Evolutionary conservation across 371 early-diverging fungal genomes (phyloP).

Genomic region (Smittium mucronatum): DNA sequence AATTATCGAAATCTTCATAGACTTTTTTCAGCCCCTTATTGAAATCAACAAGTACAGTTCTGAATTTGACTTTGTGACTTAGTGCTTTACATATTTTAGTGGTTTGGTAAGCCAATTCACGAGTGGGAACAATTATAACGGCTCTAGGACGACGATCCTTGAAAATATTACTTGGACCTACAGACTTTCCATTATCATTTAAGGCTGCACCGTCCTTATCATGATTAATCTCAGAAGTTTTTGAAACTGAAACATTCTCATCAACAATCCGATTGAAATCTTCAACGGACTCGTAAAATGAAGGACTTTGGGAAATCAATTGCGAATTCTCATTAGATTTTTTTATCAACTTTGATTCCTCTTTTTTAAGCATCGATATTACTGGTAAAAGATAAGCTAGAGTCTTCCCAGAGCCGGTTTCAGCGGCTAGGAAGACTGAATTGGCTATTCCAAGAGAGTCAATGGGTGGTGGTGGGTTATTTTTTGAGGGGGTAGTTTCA

Average conservation of each 20-base stretch:
- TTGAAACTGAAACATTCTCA: background rate
- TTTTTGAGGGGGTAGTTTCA: background rate
- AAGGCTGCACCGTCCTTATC: background rate
- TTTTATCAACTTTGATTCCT: slow-evolving; percentile 12
- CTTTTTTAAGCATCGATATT: slow-evolving; percentile 62
- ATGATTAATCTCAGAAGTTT: background rate
- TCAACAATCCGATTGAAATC: background rate
- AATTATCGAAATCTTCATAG: slow-evolving; percentile 34
- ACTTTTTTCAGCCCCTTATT: slow-evolving; percentile 14
- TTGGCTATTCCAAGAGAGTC: background rate
- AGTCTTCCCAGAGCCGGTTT: slow-evolving; percentile 99
- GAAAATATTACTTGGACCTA: slow-evolving; percentile 17
- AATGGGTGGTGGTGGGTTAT: slow-evolving; percentile 14
- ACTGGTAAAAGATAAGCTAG: slow-evolving; percentile 89
- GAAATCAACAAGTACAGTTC: slow-evolving; percentile 46
- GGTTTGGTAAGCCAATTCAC: slow-evolving; percentile 85
- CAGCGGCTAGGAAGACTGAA: slow-evolving; percentile 69
- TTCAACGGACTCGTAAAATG: background rate
- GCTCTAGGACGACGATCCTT: slow-evolving; percentile 61
- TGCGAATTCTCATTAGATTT: background rate
- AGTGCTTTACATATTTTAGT: slow-evolving; percentile 45
- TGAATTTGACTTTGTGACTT: slow-evolving; percentile 54
- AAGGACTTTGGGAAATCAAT: background rate
- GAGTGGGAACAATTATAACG: slow-evolving; percentile 90
- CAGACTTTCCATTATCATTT: slow-evolving; percentile 1